Conservation (phyloP, 176 grass and related monocot species). For the Zea luxurians region DNA sequence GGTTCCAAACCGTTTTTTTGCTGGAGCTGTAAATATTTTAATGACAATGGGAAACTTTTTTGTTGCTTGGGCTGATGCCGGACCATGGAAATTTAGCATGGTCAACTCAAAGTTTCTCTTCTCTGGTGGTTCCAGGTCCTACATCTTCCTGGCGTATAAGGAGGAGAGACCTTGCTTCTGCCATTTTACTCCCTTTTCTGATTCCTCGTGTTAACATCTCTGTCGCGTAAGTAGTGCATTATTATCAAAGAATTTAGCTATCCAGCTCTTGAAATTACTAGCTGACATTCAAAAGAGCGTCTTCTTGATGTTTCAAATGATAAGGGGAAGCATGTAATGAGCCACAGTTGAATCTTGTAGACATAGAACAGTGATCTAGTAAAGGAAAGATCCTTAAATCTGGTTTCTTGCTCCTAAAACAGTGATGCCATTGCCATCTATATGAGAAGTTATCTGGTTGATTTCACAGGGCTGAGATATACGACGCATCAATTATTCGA, state of each 20-base stretch:
- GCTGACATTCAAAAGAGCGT: background rate
- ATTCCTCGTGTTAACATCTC: slow-evolving; percentile 54
- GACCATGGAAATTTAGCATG: slow-evolving; percentile 1
- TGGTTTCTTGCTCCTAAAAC: slow-evolving; percentile 26
- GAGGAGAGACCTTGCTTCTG: slow-evolving; percentile 66
- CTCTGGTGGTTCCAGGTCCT: slow-evolving; percentile 20
- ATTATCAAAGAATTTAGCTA: slow-evolving; percentile 11
- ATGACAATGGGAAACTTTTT: background rate
- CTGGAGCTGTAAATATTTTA: background rate
- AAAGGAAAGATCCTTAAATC: slow-evolving; percentile 19
- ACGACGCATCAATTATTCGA: slow-evolving; percentile 64
- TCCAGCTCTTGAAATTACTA: background rate
- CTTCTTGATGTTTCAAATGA: slow-evolving; percentile 14
- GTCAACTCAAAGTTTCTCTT: slow-evolving; percentile 15
- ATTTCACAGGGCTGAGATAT: slow-evolving; percentile 48
- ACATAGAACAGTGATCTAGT: slow-evolving; percentile 5
- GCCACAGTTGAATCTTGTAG: slow-evolving; percentile 9
- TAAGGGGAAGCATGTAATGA: background rate
- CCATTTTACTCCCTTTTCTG: slow-evolving; percentile 54
- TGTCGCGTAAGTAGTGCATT: slow-evolving; percentile 71
- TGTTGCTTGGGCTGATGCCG: slow-evolving; percentile 13
- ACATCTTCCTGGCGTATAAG: slow-evolving; percentile 41
- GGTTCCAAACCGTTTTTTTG: slow-evolving; percentile 1
- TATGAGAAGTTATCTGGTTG: background rate
- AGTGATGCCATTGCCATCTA: background rate